Percentiles rank a stretch among this genome's conserved stretches.
phyloP scores from a whole-genome alignment of 2,329 filamentous ascomycete genomes.

The Venturia effusa region DNA sequence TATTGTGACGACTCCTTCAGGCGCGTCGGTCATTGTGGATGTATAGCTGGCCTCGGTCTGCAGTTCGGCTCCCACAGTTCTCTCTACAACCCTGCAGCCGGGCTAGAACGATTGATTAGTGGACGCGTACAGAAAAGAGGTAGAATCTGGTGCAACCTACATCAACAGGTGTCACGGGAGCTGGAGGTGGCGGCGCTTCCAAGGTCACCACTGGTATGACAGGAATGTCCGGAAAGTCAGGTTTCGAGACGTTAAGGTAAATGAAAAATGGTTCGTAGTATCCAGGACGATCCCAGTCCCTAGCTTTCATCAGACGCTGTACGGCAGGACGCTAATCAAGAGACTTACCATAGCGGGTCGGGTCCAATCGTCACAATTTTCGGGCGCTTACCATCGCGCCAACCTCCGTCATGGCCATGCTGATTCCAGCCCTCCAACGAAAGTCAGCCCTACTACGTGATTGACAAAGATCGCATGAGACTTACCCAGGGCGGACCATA shows the following conservation, averaged over 20 bases:
- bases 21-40: slow-evolving; percentile 4
- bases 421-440: neutral
- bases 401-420: slow-evolving; percentile 2
- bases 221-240: neutral
- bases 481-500: neutral
- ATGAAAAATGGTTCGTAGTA: neutral
- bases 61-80: neutral
- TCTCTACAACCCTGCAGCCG: neutral
- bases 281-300: neutral
- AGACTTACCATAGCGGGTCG: neutral
- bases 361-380: neutral
- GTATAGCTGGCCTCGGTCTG: neutral
- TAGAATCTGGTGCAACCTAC: neutral
- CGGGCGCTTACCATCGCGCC: neutral
- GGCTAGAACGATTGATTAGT: neutral
- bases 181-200: neutral
- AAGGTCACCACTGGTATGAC: neutral
- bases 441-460: neutral
- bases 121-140: neutral
- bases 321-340: neutral
- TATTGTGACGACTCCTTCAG: neutral
- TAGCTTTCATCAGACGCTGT: neutral
- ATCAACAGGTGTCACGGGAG: neutral
- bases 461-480: neutral
- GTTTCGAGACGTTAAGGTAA: neutral